Evolutionary conservation across 306 rosid genomes (phyloP).

Genomic region (Pyrus communis): DNA sequence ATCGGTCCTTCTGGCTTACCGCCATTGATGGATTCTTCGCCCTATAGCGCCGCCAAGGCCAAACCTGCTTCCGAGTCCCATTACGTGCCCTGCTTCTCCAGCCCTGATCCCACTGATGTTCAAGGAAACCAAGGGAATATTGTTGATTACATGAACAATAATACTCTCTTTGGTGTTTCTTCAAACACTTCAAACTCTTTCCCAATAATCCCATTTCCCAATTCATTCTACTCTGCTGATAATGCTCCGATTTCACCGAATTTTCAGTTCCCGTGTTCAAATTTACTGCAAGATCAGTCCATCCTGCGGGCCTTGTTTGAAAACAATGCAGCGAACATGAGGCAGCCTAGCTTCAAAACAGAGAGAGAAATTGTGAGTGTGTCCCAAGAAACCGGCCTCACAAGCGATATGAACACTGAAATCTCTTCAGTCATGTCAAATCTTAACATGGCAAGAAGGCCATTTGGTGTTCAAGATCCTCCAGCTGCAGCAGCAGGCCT

Average conservation of each 20-base stretch:
- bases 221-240: slow-evolving; percentile 29
- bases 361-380: slow-evolving; percentile 46
- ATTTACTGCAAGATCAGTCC: slow-evolving; percentile 42
- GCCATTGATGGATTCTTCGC: slow-evolving; percentile 58
- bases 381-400: slow-evolving; percentile 56
- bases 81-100: slow-evolving; percentile 99
- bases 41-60: slow-evolving; percentile 29
- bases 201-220: slow-evolving; percentile 34
- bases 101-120: slow-evolving; percentile 34
- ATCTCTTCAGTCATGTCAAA: slow-evolving; percentile 54
- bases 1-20: slow-evolving; percentile 49
- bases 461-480: slow-evolving; percentile 38
- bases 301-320: slow-evolving; percentile 48
- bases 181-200: slow-evolving; percentile 22
- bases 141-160: slow-evolving; percentile 37
- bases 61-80: slow-evolving; percentile 33
- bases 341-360: slow-evolving; percentile 43
- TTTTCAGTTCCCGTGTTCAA: slow-evolving; percentile 31
- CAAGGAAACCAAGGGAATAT: slow-evolving; percentile 44
- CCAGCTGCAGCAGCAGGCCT: slow-evolving; percentile 21
- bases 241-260: slow-evolving; percentile 6
- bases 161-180: slow-evolving; percentile 26
- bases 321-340: slow-evolving; percentile 41
- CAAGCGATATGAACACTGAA: slow-evolving; percentile 50
- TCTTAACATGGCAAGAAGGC: slow-evolving; percentile 42